Conservation (phyloP, 2,329 filamentous ascomycete genomes). For the Trichothecium sympodiale region DNA sequence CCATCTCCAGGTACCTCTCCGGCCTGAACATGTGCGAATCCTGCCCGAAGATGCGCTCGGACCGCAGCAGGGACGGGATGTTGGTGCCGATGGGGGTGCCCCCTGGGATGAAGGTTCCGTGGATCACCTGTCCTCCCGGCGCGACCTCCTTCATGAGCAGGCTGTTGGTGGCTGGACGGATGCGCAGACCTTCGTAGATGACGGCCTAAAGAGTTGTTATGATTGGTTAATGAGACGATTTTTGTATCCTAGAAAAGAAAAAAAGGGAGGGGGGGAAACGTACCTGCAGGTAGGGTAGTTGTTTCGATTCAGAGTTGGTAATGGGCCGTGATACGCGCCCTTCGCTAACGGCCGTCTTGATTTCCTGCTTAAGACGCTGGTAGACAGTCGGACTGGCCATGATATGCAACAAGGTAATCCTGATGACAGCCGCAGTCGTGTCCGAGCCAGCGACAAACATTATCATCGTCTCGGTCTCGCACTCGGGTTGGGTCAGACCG, state of each 20-base stretch:
- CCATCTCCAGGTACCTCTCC: conserved; percentile 35
- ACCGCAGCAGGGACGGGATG: conserved; percentile 26
- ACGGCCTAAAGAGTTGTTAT: too few species aligned
- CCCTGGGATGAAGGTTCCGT: conserved; percentile 28
- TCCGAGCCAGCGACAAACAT: conserved; percentile 26
- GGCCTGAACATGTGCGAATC: conserved; percentile 31
- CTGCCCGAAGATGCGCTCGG: conserved; percentile 23
- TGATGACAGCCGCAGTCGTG: conserved; percentile 38
- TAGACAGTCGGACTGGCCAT: conserved; percentile 37
- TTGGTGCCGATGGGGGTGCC: conserved; percentile 34
- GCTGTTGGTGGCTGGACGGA: conserved; percentile 23
- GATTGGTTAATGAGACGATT: too few species aligned
- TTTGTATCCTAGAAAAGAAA: too few species aligned
- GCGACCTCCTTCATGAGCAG: conserved; percentile 25
- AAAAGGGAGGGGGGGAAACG: too few species aligned
- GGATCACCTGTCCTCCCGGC: conserved; percentile 16
- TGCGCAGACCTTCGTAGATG: conserved; percentile 35
- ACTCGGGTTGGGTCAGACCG: conserved; percentile 18
- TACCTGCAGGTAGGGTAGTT: conserved; percentile 25
- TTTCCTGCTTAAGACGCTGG: conserved; percentile 24
- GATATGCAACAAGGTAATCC: conserved; percentile 40
- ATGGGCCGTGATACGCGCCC: conserved; percentile 17
- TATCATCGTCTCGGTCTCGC: conserved; percentile 18
- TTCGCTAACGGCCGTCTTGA: conserved; percentile 27
- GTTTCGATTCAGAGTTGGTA: conserved; percentile 20